phyloP scores from a whole-genome alignment of 106 monocot species.

The Dioscorea zingiberensis region DNA sequence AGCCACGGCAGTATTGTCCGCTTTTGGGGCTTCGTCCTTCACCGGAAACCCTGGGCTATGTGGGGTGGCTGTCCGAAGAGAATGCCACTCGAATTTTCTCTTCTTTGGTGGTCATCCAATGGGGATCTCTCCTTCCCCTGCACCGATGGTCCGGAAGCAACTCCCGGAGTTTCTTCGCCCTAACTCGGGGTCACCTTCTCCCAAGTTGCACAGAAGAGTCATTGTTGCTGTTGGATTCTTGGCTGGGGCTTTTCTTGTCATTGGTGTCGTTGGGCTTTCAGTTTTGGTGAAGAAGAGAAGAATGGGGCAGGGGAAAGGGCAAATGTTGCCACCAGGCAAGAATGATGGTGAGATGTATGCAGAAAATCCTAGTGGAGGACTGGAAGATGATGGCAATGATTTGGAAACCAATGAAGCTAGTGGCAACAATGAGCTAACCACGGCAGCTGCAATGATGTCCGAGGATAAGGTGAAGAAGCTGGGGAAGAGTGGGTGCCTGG shows the following conservation, averaged over 20 bases:
- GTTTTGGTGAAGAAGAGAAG: conserved; percentile 26
- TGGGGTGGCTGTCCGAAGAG: conserved; percentile 45
- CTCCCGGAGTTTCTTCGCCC: conserved; percentile 16
- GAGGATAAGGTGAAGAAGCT: conserved; percentile 57
- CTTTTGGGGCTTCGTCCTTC: conserved; percentile 39
- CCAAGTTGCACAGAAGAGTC: conserved; percentile 9
- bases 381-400: not conserved
- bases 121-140: conserved; percentile 11
- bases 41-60: conserved; percentile 53
- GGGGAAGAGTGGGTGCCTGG: conserved; percentile 67
- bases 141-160: conserved; percentile 2
- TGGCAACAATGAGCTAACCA: conserved; percentile 23
- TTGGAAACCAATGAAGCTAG: conserved; percentile 4
- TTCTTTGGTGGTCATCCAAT: conserved; percentile 29
- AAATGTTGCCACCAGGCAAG: conserved; percentile 27
- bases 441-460: conserved; percentile 26
- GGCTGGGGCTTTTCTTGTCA: conserved; percentile 12
- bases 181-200: conserved; percentile 8
- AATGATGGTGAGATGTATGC: conserved; percentile 10
- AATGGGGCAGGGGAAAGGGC: conserved; percentile 13
- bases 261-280: conserved; percentile 23
- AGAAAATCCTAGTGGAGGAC: not conserved
- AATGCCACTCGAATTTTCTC: conserved; percentile 30
- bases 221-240: conserved; percentile 19
- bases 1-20: conserved; percentile 20